A percentile compares a stretch with the other conserved stretches of the same genome.
Evolutionary conservation across 306 rosid species (phyloP).

Genomic region (Inga laurina): DNA sequence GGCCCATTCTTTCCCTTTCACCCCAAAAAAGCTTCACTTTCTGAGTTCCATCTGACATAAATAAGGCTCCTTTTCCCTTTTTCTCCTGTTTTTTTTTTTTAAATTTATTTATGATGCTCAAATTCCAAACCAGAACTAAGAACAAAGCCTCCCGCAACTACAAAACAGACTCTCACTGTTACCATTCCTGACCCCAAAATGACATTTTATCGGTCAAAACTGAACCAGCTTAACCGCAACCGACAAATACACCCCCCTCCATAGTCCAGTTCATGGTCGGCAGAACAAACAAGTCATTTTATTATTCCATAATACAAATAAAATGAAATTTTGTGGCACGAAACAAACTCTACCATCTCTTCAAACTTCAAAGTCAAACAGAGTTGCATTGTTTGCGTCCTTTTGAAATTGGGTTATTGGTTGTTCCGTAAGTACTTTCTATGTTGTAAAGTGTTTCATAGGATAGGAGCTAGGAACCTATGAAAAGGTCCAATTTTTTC

Average conservation of each 20-base stretch:
- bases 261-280: background rate
- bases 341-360: background rate
- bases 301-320: background rate
- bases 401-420: background rate
- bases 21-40: constrained; percentile 15
- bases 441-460: background rate
- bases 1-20: background rate
- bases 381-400: background rate
- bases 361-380: background rate
- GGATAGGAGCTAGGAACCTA: background rate
- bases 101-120: background rate
- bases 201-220: constrained; percentile 9
- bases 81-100: background rate
- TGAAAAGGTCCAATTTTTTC: background rate
- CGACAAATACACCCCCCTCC: background rate
- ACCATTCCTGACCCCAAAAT: background rate
- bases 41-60: background rate
- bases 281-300: background rate
- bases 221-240: background rate
- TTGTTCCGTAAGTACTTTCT: background rate
- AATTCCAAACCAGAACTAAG: background rate
- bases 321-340: background rate
- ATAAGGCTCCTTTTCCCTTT: background rate
- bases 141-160: background rate
- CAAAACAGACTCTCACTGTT: background rate